phyloP scores from a whole-genome alignment of 2,329 filamentous ascomycete species.

The Aspergillus sp. region DNA sequence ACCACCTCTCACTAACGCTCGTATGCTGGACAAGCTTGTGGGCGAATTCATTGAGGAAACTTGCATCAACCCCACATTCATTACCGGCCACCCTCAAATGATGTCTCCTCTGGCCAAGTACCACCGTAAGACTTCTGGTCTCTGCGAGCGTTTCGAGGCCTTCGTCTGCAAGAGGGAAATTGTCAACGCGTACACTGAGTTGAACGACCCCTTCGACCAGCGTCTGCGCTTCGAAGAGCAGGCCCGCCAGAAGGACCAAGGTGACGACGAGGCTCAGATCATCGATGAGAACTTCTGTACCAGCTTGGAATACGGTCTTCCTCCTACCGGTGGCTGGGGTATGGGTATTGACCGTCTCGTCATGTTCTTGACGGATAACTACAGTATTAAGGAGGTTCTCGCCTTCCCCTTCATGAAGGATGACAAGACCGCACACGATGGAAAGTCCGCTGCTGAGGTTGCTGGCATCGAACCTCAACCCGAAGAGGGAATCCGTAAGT shows the following conservation, averaged over 20 bases:
- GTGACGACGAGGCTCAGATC: conserved; percentile 94
- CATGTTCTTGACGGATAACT: conserved; percentile 95
- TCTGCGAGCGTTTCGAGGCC: conserved; percentile 96
- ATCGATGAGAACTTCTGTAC: conserved; percentile 95
- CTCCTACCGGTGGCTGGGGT: conserved; percentile 93
- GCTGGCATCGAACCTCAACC: conserved; percentile 59
- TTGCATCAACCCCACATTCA: conserved; percentile 91
- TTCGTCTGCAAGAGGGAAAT: conserved; percentile 99
- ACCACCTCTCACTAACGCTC: conserved; percentile 85
- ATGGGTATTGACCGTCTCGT: conserved; percentile 93
- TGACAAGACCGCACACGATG: conserved; percentile 56
- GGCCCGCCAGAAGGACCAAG: conserved; percentile 90
- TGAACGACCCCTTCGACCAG: conserved; percentile 97
- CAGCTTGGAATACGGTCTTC: conserved; percentile 84
- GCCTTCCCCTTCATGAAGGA: conserved; percentile 99
- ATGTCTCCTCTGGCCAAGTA: conserved; percentile 98
- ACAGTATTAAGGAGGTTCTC: conserved; percentile 93
- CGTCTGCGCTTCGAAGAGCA: conserved; percentile 91
- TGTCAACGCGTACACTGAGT: conserved; percentile 93
- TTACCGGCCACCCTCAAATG: conserved; percentile 78
- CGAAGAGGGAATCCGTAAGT: conserved; percentile 60
- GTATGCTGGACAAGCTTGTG: conserved; percentile 93
- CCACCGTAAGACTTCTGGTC: conserved; percentile 74
- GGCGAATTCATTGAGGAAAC: conserved; percentile 95
- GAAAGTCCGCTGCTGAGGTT: conserved; percentile 61